Conservation (phyloP, 1,139 yeast genomes). For the Taphrina communis region DNA sequence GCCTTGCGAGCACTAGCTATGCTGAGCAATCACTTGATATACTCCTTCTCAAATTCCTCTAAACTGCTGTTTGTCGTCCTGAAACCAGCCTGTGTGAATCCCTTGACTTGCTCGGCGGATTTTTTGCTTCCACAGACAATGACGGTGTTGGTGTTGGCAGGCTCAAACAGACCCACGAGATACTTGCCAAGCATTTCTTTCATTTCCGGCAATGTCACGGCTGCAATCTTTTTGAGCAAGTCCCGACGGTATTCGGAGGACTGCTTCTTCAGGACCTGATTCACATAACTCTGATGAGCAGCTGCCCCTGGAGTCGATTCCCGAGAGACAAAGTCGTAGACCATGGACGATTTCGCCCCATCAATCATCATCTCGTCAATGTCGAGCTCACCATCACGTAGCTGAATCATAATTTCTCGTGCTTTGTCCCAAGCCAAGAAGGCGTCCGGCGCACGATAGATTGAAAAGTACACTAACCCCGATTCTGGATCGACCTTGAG, state of each 20-base stretch:
- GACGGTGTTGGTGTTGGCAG: slow-evolving; percentile 25
- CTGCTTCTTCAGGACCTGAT: slow-evolving; percentile 51
- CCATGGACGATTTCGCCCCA: slow-evolving; percentile 41
- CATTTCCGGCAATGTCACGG: slow-evolving; percentile 27
- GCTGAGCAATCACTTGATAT: slow-evolving; percentile 3
- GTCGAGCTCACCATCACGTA: slow-evolving; percentile 63
- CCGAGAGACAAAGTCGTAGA: slow-evolving; percentile 47
- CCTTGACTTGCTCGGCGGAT: slow-evolving; percentile 8
- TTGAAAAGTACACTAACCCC: slow-evolving; percentile 68
- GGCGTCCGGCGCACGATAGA: slow-evolving; percentile 86
- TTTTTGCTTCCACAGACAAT: slow-evolving; percentile 24
- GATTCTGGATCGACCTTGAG: slow-evolving; percentile 66
- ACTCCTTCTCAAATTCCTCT: slow-evolving; percentile 29
- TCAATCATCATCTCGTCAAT: slow-evolving; percentile 38
- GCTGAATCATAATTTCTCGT: slow-evolving; percentile 71
- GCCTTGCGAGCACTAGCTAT: too few species aligned
- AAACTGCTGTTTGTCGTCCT: slow-evolving; percentile 16
- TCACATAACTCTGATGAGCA: slow-evolving; percentile 38
- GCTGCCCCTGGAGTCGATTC: slow-evolving; percentile 47
- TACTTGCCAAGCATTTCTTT: slow-evolving; percentile 29
- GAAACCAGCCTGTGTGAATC: slow-evolving; percentile 28
- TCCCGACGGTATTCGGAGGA: slow-evolving; percentile 48
- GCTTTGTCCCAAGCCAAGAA: slow-evolving; percentile 57
- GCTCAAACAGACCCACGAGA: slow-evolving; percentile 28
- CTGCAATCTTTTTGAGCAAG: slow-evolving; percentile 44